phyloP scores from a whole-genome alignment of 2,329 filamentous ascomycete species.

The Verticillium tricorpus region DNA sequence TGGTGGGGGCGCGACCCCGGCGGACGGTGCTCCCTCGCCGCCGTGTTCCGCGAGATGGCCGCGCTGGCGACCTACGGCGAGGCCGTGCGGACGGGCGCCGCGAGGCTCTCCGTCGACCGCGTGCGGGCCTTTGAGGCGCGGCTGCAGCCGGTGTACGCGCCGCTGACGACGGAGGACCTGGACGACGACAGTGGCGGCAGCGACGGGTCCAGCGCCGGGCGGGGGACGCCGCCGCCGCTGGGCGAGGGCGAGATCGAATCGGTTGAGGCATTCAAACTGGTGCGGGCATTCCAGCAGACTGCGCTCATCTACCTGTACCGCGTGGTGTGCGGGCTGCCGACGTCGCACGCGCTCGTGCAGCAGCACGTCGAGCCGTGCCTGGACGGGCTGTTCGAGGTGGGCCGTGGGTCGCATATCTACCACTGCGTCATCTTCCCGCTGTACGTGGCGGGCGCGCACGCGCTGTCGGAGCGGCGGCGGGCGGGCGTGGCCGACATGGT shows the following conservation, averaged over 20 bases:
- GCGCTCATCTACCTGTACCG: slow-evolving; percentile 37
- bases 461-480: slow-evolving; percentile 22
- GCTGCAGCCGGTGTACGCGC: slow-evolving; percentile 20
- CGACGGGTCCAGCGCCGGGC: background rate
- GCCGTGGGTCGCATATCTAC: slow-evolving; percentile 28
- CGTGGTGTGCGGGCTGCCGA: slow-evolving; percentile 32
- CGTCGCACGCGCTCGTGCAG: slow-evolving; percentile 33
- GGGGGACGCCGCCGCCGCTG: background rate
- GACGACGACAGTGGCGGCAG: background rate
- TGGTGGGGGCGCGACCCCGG: slow-evolving; percentile 37
- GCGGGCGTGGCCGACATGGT: slow-evolving; percentile 13
- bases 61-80: slow-evolving; percentile 23
- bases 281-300: slow-evolving; percentile 34
- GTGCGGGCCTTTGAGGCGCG: slow-evolving; percentile 23
- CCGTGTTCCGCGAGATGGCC: slow-evolving; percentile 25
- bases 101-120: slow-evolving; percentile 22
- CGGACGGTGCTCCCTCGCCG: slow-evolving; percentile 26
- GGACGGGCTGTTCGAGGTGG: slow-evolving; percentile 29
- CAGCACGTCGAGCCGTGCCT: slow-evolving; percentile 30
- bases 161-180: slow-evolving; percentile 18
- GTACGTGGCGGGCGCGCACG: slow-evolving; percentile 30
- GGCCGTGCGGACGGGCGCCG: slow-evolving; percentile 9
- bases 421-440: slow-evolving; percentile 34
- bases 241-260: slow-evolving; percentile 20
- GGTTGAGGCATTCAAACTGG: slow-evolving; percentile 27